Percentiles rank a stretch among this genome's conserved stretches.
Evolutionary conservation across 202 grass and related monocot genomes (phyloP).

Genomic region (Carex arenaria): DNA sequence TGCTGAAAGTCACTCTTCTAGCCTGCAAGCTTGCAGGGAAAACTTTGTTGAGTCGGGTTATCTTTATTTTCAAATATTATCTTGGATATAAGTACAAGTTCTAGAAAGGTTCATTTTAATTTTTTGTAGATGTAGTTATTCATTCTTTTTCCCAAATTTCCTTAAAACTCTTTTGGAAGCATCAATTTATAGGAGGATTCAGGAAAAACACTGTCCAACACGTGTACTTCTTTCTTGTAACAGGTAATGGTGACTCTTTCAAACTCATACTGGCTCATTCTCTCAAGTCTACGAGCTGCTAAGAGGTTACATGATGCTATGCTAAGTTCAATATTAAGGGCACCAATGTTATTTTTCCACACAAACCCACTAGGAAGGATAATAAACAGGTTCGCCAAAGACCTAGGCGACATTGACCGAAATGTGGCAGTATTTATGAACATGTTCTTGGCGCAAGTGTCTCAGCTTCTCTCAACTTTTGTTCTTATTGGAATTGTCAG

Average conservation of each 20-base stretch:
- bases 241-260: slow-evolving; percentile 78
- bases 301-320: slow-evolving; percentile 87
- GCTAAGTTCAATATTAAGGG: slow-evolving; percentile 95
- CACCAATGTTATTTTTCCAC: slow-evolving; percentile 97
- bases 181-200: not conserved
- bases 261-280: slow-evolving; percentile 88
- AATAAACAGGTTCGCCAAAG: slow-evolving; percentile 99
- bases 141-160: not conserved
- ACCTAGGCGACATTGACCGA: slow-evolving; percentile 88
- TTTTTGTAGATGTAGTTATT: not conserved
- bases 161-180: not conserved
- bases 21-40: not conserved
- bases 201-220: not conserved
- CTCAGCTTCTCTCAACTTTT: slow-evolving; percentile 92
- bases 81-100: not conserved
- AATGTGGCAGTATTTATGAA: slow-evolving; percentile 82
- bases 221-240: not conserved
- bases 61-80: not conserved
- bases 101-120: not conserved
- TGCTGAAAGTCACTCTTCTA: slow-evolving; percentile 12
- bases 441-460: slow-evolving; percentile 93
- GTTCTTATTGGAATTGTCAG: slow-evolving; percentile 95
- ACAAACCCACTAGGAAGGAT: slow-evolving; percentile 98
- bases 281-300: slow-evolving; percentile 74
- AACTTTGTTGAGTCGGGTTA: not conserved